Conservation (phyloP, 305 asterid genomes). For the Fraxinus sp. region DNA sequence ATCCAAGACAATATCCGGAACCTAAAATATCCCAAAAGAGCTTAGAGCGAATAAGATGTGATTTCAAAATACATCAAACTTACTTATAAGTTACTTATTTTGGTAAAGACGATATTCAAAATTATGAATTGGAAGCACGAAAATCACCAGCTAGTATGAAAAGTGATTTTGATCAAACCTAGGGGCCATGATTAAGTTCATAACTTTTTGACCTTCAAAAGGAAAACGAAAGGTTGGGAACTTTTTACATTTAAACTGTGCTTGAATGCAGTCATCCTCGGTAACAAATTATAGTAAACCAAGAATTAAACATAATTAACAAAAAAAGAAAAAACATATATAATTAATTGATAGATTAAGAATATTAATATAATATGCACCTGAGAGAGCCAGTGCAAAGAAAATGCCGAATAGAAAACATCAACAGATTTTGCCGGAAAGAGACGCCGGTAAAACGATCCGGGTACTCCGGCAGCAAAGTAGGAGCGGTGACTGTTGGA, state of each 20-base stretch:
- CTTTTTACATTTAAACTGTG: background rate
- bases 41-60: background rate
- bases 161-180: background rate
- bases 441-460: constrained; percentile 81
- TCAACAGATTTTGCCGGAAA: constrained; percentile 74
- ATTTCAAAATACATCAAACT: background rate
- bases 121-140: background rate
- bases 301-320: background rate
- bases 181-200: background rate
- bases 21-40: constrained; percentile 31
- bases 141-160: background rate
- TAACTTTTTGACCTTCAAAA: background rate
- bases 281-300: background rate
- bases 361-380: constrained; percentile 24
- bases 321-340: background rate
- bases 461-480: constrained; percentile 96
- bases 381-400: constrained; percentile 98
- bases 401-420: constrained; percentile 80
- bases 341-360: background rate
- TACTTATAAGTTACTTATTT: background rate
- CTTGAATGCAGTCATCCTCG: constrained; percentile 5
- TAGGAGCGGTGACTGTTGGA: constrained; percentile 72
- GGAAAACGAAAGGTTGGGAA: constrained; percentile 2
- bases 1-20: constrained; percentile 75
- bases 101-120: background rate